Evolutionary conservation across 192 early-diverging fungal genomes (phyloP).

Genomic region (Radiomyces spectabilis): DNA sequence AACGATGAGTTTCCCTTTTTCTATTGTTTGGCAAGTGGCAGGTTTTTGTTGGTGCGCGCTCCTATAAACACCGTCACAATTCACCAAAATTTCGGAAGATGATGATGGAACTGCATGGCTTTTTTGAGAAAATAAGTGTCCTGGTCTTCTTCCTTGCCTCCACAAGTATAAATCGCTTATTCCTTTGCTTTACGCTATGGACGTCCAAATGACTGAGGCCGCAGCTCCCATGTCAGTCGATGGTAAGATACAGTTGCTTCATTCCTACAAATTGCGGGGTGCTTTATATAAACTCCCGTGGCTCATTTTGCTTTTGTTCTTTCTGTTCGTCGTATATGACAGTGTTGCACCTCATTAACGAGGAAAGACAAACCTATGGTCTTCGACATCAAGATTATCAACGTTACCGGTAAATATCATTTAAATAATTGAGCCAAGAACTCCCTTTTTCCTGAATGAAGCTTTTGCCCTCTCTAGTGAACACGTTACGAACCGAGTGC

Average conservation of each 20-base stretch:
- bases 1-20: not conserved
- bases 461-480: conserved; percentile 29
- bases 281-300: not conserved
- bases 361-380: conserved; percentile 69
- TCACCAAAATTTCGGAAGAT: too few species aligned
- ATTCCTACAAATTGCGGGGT: not conserved
- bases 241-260: not conserved
- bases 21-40: not conserved
- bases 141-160: not conserved
- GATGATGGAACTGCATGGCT: not conserved
- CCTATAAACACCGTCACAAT: not conserved
- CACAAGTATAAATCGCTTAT: not conserved
- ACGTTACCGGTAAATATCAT: conserved; percentile 50
- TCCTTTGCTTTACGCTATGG: not conserved
- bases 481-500: conserved; percentile 58
- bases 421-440: not conserved
- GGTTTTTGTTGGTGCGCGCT: not conserved
- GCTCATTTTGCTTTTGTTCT: not conserved
- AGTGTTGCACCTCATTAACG: conserved; percentile 48
- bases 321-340: not conserved
- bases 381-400: conserved; percentile 75
- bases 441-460: not conserved
- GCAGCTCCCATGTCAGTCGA: conserved; percentile 1
- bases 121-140: not conserved
- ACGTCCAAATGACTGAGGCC: not conserved